Conservation (phyloP, 2,329 filamentous ascomycete genomes). For the Penicillium sp. region DNA sequence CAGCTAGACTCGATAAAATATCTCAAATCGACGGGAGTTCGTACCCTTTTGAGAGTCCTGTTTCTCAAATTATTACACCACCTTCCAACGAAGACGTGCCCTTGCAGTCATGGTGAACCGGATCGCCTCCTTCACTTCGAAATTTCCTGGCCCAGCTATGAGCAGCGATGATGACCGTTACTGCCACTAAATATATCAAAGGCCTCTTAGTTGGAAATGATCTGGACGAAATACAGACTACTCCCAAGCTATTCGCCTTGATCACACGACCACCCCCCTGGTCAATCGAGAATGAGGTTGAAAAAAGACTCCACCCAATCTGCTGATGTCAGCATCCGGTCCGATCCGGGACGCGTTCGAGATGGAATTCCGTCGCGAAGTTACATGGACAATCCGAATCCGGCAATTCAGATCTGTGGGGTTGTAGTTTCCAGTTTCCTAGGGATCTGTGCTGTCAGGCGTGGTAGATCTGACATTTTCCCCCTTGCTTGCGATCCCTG, state of each 20-base stretch:
- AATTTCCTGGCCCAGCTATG: background rate
- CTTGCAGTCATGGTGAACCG: background rate
- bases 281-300: background rate
- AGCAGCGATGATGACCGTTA: background rate
- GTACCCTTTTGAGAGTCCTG: constrained; percentile 10
- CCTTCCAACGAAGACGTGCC: background rate
- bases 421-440: background rate
- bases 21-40: constrained; percentile 9
- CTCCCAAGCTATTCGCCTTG: background rate
- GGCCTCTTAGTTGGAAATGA: constrained; percentile 7
- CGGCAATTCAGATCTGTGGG: background rate
- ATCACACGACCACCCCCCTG: background rate
- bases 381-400: background rate
- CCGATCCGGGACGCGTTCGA: background rate
- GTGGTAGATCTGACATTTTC: background rate
- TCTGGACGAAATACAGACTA: background rate
- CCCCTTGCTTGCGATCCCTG: constrained; percentile 1
- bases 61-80: background rate
- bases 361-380: background rate
- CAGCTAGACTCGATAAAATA: constrained; percentile 15
- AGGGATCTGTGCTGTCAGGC: background rate
- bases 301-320: background rate
- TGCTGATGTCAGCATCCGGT: constrained; percentile 2
- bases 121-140: background rate
- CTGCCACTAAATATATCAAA: background rate